phyloP scores from a whole-genome alignment of 768 basidiomycete genomes.

The Serendipita sp. region DNA sequence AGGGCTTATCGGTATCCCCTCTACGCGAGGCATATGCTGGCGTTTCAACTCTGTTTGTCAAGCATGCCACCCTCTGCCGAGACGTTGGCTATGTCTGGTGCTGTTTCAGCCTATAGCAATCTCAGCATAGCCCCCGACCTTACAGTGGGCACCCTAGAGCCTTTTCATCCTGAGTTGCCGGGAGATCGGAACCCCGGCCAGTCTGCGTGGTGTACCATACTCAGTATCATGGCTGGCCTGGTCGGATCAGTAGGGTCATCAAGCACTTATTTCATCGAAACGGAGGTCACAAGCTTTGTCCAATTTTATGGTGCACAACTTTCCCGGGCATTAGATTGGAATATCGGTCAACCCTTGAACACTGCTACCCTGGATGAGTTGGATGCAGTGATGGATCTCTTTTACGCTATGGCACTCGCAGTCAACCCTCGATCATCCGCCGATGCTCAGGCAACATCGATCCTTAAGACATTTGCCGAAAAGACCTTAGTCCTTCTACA shows the following conservation, averaged over 20 bases:
- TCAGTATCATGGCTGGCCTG: constrained; percentile 61
- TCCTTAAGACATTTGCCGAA: constrained; percentile 51
- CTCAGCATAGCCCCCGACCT: constrained; percentile 65
- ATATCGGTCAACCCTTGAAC: constrained; percentile 60
- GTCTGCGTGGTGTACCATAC: constrained; percentile 66
- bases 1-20: constrained; percentile 47
- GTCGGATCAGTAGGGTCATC: constrained; percentile 41
- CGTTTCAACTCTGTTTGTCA: constrained; percentile 76
- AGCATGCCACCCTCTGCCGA: constrained; percentile 66
- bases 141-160: constrained; percentile 56
- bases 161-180: constrained; percentile 49
- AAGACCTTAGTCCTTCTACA: constrained; percentile 63
- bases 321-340: constrained; percentile 63
- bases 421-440: constrained; percentile 30
- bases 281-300: constrained; percentile 72
- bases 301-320: constrained; percentile 76
- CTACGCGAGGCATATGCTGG: constrained; percentile 62
- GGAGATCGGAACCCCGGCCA: constrained; percentile 69
- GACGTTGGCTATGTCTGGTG: constrained; percentile 67
- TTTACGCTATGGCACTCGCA: constrained; percentile 54
- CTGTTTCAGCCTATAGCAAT: constrained; percentile 67
- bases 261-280: constrained; percentile 55
- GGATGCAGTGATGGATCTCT: constrained; percentile 61
- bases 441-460: constrained; percentile 39
- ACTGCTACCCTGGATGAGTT: constrained; percentile 67